Conservation (phyloP, 2,329 filamentous ascomycete genomes). For the Piedraia hortae region DNA sequence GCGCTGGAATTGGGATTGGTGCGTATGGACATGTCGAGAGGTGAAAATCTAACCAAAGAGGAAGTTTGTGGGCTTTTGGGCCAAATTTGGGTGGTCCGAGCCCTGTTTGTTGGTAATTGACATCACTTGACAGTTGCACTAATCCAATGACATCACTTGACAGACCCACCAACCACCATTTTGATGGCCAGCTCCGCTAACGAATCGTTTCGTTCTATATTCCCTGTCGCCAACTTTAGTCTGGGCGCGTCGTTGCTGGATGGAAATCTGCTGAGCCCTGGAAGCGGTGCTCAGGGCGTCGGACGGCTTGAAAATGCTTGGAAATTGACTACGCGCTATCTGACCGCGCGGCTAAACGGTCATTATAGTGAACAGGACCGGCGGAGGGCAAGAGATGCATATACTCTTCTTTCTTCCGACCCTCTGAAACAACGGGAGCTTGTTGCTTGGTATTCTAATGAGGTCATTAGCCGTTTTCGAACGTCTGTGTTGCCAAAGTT, state of each 20-base stretch:
- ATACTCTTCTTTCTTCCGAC: slow-evolving; percentile 2
- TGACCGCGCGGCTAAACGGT: slow-evolving; percentile 5
- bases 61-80: too few relatives aligned
- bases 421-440: slow-evolving; percentile 8
- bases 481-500: slow-evolving; percentile 7
- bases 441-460: slow-evolving; percentile 20
- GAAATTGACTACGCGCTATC: slow-evolving; percentile 19
- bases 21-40: slow-evolving; percentile 37
- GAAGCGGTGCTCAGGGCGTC: slow-evolving; percentile 10
- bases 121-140: too few relatives aligned
- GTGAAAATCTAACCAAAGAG: too few relatives aligned
- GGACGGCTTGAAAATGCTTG: slow-evolving; percentile 16
- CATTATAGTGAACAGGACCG: slow-evolving; percentile 1
- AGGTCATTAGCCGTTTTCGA: slow-evolving; percentile 18
- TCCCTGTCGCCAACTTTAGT: too few relatives aligned
- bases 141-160: too few relatives aligned
- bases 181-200: too few relatives aligned
- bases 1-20: slow-evolving; percentile 24
- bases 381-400: slow-evolving; percentile 4
- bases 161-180: too few relatives aligned
- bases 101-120: too few relatives aligned
- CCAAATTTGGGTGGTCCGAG: too few relatives aligned
- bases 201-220: too few relatives aligned
- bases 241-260: too few relatives aligned
- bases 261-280: too few relatives aligned